phyloP scores from a whole-genome alignment of 805 yeast genomes.

The Zygosaccharomyces kombuchaensis region DNA sequence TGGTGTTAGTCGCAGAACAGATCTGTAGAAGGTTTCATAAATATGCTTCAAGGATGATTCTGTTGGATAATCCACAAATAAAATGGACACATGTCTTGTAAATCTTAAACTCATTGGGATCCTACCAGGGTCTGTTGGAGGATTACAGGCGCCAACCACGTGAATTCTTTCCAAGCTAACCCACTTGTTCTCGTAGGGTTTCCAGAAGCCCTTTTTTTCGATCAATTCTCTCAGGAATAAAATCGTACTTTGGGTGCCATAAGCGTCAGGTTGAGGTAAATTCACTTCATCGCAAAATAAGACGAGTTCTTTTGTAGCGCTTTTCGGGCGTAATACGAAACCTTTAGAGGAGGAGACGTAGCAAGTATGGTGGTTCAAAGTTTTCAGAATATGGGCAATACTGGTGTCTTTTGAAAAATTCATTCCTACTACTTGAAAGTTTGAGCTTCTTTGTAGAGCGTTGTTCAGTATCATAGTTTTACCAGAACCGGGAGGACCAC shows the following conservation, averaged over 20 bases:
- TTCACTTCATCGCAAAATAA: slow-evolving; percentile 91
- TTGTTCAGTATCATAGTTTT: slow-evolving; percentile 86
- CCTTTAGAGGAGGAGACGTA: slow-evolving; percentile 54
- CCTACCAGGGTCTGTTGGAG: slow-evolving; percentile 79
- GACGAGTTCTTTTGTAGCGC: slow-evolving; percentile 65
- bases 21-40: slow-evolving; percentile 53
- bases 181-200: slow-evolving; percentile 57
- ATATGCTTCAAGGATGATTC: slow-evolving; percentile 57
- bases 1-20: slow-evolving; percentile 59
- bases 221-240: slow-evolving; percentile 70
- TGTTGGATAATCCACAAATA: slow-evolving; percentile 80
- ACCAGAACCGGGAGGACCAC: slow-evolving; percentile 98
- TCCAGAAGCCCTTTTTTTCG: slow-evolving; percentile 77
- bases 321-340: slow-evolving; percentile 50
- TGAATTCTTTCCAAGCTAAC: slow-evolving; percentile 59
- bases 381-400: slow-evolving; percentile 53
- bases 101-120: slow-evolving; percentile 53
- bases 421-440: slow-evolving; percentile 58
- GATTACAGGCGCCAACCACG: slow-evolving; percentile 94
- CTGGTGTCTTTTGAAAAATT: slow-evolving; percentile 82
- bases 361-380: slow-evolving; percentile 69
- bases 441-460: slow-evolving; percentile 54
- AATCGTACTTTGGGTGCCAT: slow-evolving; percentile 69
- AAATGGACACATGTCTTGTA: slow-evolving; percentile 56
- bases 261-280: slow-evolving; percentile 66